Conservation (phyloP, 1,139 yeast species). For the Yamadazyma taylorii region DNA sequence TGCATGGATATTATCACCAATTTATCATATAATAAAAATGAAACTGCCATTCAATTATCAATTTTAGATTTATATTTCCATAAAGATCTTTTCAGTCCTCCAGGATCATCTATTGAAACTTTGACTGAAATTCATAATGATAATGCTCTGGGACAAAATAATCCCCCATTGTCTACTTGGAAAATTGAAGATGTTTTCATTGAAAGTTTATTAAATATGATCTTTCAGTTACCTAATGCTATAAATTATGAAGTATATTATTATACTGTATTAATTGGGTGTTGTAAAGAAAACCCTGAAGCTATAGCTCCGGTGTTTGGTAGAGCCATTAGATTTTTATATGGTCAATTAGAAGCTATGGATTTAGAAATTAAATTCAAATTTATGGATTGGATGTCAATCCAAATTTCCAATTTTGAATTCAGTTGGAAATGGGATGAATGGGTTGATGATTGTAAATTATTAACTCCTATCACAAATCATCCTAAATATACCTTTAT, state of each 20-base stretch:
- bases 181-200: constrained; percentile 89
- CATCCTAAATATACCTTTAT: constrained; percentile 80
- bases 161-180: constrained; percentile 66
- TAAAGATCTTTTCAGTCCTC: constrained; percentile 71
- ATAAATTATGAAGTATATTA: constrained; percentile 74
- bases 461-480: constrained; percentile 33
- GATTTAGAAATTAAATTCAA: constrained; percentile 77
- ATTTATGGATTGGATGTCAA: constrained; percentile 88
- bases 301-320: constrained; percentile 96
- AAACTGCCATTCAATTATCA: constrained; percentile 81
- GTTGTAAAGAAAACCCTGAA: constrained; percentile 83
- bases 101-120: constrained; percentile 81
- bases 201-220: constrained; percentile 76
- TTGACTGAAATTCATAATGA: constrained; percentile 43
- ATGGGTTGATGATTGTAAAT: constrained; percentile 67
- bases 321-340: constrained; percentile 84
- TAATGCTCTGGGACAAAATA: constrained; percentile 40
- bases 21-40: constrained; percentile 85
- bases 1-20: constrained; percentile 72
- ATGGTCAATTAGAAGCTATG: constrained; percentile 61
- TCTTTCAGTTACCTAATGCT: constrained; percentile 71
- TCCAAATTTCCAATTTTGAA: constrained; percentile 89
- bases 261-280: constrained; percentile 83
- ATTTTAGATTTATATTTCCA: constrained; percentile 74
- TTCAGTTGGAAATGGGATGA: constrained; percentile 99